These are phyloP conservation scores for Asterophora lycoperdoides DNA, from an alignment of 768 basidiomycete genomes.

Conservation along the genomic window DNA sequence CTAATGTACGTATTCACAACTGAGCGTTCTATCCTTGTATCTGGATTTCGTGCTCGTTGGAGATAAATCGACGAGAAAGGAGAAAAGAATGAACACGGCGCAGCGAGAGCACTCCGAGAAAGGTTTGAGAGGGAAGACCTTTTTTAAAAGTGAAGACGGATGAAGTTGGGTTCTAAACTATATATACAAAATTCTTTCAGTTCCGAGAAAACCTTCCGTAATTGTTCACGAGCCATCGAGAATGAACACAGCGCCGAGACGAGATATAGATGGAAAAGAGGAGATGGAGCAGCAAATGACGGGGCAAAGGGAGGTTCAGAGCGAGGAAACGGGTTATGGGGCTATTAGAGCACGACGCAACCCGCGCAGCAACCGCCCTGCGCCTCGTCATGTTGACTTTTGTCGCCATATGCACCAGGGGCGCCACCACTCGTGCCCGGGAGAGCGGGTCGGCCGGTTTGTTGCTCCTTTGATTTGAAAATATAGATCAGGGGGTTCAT, in stretches of 20 bases:
- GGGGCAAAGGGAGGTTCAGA: constrained; percentile 6
- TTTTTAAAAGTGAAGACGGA: constrained; percentile 2
- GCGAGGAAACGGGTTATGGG: background rate
- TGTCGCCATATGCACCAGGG: constrained; percentile 47
- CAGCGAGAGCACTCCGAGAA: background rate
- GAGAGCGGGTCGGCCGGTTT: constrained; percentile 67
- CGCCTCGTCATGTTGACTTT: constrained; percentile 49
- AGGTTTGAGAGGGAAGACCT: too few relatives aligned
- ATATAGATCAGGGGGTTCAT: constrained; percentile 8
- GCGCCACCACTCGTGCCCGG: constrained; percentile 38
- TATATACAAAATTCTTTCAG: constrained; percentile 17
- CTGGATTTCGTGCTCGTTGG: background rate
- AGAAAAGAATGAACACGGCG: background rate
- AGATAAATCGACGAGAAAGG: constrained; percentile 11
- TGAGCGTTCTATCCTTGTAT: background rate
- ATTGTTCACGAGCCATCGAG: constrained; percentile 14
- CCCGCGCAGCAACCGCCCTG: constrained; percentile 61
- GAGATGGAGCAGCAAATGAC: constrained; percentile 25
- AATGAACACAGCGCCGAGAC: constrained; percentile 1
- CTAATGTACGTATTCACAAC: background rate
- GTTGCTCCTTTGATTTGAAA: constrained; percentile 53
- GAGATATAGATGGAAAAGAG: constrained; percentile 12
- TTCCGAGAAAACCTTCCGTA: constrained; percentile 16
- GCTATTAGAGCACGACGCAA: constrained; percentile 55
- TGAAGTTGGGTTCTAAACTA: constrained; percentile 12